A percentile compares a stretch with the other conserved stretches of the same genome.
phyloP scores from a whole-genome alignment of 257 asterid species.

The Verbascum thapsus region DNA sequence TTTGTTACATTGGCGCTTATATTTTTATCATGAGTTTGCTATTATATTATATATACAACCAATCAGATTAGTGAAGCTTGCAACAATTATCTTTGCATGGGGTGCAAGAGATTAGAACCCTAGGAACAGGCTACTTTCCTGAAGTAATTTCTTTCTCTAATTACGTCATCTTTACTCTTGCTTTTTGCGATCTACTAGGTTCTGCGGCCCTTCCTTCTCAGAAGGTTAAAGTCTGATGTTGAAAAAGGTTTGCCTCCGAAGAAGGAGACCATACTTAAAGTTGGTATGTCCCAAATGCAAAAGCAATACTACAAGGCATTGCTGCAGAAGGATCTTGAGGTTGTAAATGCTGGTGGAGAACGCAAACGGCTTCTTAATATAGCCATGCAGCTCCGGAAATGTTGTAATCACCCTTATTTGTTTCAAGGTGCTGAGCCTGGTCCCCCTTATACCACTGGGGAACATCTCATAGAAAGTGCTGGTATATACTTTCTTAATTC shows the following conservation, averaged over 20 bases:
- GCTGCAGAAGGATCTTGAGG: constrained; percentile 98
- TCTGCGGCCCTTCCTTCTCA: constrained; percentile 93
- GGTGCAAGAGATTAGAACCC: background rate
- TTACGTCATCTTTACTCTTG: constrained; percentile 7
- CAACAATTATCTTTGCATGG: background rate
- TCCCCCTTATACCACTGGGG: constrained; percentile 95
- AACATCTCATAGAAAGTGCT: constrained; percentile 91
- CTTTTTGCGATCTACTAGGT: constrained; percentile 52
- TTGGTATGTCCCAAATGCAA: constrained; percentile 99
- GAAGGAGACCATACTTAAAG: constrained; percentile 98
- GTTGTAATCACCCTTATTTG: constrained; percentile 98
- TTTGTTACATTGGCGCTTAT: constrained; percentile 4
- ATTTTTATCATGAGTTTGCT: background rate
- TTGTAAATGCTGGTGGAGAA: constrained; percentile 99
- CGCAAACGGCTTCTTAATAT: constrained; percentile 97
- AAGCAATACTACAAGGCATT: constrained; percentile 87
- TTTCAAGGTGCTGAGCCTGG: constrained; percentile 99
- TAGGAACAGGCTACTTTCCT: constrained; percentile 1
- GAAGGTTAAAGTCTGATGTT: constrained; percentile 97
- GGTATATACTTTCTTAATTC: constrained; percentile 47
- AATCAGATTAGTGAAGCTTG: constrained; percentile 1
- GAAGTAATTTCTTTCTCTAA: constrained; percentile 2
- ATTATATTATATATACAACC: constrained; percentile 17
- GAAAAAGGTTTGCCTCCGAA: constrained; percentile 99
- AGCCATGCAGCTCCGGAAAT: constrained; percentile 99